Base-by-base conservation (phyloP, 148 eudicot genomes). In the Amaranthus palmeri region DNA sequence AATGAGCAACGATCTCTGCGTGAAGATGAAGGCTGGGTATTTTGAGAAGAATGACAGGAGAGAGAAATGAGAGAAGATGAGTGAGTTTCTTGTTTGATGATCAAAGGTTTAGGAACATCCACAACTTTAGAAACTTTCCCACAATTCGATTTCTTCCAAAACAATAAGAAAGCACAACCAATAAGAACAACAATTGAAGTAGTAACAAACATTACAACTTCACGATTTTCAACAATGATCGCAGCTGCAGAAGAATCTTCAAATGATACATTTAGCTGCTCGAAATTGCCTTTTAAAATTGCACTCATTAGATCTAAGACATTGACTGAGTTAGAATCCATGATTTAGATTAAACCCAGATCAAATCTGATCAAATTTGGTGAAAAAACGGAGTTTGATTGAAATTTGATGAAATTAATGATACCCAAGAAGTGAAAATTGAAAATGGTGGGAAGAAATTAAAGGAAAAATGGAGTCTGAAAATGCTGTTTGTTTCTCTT, bases 291-390 rank as follows among this genome's bases (percentile, higher is more conserved):
- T 9, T 66, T 82, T 13, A 90, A 42, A 17, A 92, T 67, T 54
- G 93, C 87, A 40, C 83, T 75, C 86, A 92, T 76, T 69, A 92
- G 85, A 87, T 92, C 93, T 54, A 92, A 90, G 0, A 85, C 74
- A 80, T 90, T 86, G 64, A 79, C 84, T 7, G 93, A 72, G 36
- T 72, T 75, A 7, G 96, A 81, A 18, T 92, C 88, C 92, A 89
- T 67, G 17, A 67, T 52, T 6, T 10, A 10, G 25, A 41, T 4
- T 25, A 25, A 25, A 78, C 81, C 78, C 81, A 70, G 73, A 73
- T 74, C 60, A 70, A 48, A 69, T 68, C 45, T 15, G 4, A 8
- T 11, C 48, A 12, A 43, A 67, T 61, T 36, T 10, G 10, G 14
- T 9, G 10, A 68, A 68, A 66, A 43, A 72, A 44, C 51, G 41